A percentile compares a stretch with the other conserved stretches of the same genome.
phyloP scores from a whole-genome alignment of 2,329 filamentous ascomycete species.

The Xylaria sp. region DNA sequence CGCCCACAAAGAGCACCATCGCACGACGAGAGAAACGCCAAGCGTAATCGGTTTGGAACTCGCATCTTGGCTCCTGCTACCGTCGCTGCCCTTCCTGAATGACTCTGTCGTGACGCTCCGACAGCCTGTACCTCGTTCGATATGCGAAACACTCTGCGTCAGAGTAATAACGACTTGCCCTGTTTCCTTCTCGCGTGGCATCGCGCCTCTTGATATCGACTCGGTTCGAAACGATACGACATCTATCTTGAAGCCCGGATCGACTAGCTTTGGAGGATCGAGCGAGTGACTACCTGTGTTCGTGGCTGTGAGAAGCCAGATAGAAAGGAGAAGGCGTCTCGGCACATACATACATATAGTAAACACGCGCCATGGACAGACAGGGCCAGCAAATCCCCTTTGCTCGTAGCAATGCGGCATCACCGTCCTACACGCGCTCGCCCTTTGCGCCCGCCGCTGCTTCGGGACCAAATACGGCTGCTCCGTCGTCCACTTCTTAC shows the following conservation, averaged over 20 bases:
- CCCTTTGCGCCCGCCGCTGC: conserved; percentile 40
- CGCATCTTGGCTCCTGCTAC: background rate
- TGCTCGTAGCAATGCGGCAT: conserved; percentile 45
- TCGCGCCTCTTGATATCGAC: conserved; percentile 12
- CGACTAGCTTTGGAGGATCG: background rate
- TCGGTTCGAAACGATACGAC: background rate
- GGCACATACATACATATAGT: conserved; percentile 5
- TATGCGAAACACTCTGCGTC: conserved; percentile 24
- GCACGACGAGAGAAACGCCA: background rate
- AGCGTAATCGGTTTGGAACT: conserved; percentile 3
- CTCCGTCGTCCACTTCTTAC: conserved; percentile 42
- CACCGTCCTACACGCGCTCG: conserved; percentile 44
- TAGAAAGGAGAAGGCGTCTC: background rate
- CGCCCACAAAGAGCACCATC: background rate
- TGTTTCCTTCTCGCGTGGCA: background rate
- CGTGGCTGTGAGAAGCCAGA: background rate
- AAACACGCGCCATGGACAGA: conserved; percentile 45
- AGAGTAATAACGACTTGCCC: conserved; percentile 20
- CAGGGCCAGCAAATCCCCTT: conserved; percentile 47
- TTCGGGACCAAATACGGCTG: conserved; percentile 17
- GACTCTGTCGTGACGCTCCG: background rate
- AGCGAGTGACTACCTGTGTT: background rate
- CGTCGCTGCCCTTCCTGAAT: background rate
- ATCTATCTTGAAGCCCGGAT: background rate
- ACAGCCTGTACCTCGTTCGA: conserved; percentile 19